Conservation (phyloP, 176 grass and related monocot species). For the Bothriochloa decipiens region DNA sequence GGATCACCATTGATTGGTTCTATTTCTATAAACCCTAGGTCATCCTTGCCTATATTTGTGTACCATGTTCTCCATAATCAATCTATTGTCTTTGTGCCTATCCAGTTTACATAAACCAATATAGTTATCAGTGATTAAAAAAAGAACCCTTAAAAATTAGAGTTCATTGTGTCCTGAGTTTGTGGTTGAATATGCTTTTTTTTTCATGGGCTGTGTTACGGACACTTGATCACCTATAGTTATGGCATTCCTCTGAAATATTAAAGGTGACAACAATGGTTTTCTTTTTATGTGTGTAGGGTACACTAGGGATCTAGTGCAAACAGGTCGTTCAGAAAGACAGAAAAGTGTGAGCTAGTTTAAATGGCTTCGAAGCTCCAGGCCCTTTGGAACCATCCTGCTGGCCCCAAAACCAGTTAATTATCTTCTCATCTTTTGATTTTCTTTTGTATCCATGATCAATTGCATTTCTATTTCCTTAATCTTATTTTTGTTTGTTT, state of each 20-base stretch:
- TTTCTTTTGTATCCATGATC: not conserved
- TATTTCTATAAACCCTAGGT: too few relatives aligned
- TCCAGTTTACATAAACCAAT: not conserved
- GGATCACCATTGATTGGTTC: too few relatives aligned
- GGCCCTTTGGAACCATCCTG: slow-evolving; percentile 88
- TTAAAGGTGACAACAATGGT: not conserved
- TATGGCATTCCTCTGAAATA: not conserved
- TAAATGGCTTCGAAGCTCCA: slow-evolving; percentile 85
- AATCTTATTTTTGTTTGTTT: slow-evolving; percentile 3
- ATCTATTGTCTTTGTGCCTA: too few relatives aligned
- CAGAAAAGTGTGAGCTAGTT: slow-evolving; percentile 22
- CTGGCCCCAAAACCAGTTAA: slow-evolving; percentile 94
- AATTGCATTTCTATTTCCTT: slow-evolving; percentile 18
- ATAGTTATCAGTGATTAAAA: not conserved
- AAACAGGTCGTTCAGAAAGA: slow-evolving; percentile 26
- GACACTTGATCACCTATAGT: slow-evolving; percentile 4
- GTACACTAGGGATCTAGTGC: not conserved
- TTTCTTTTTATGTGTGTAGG: slow-evolving; percentile 34
- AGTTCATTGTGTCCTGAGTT: not conserved
- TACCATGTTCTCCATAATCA: too few relatives aligned
- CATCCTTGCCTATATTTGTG: too few relatives aligned
- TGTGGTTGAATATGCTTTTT: not conserved
- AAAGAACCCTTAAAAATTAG: not conserved
- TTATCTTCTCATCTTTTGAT: not conserved
- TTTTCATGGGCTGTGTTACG: not conserved